Base-by-base conservation (phyloP, 2,329 filamentous ascomycete species). In the Penicillium paneum region DNA sequence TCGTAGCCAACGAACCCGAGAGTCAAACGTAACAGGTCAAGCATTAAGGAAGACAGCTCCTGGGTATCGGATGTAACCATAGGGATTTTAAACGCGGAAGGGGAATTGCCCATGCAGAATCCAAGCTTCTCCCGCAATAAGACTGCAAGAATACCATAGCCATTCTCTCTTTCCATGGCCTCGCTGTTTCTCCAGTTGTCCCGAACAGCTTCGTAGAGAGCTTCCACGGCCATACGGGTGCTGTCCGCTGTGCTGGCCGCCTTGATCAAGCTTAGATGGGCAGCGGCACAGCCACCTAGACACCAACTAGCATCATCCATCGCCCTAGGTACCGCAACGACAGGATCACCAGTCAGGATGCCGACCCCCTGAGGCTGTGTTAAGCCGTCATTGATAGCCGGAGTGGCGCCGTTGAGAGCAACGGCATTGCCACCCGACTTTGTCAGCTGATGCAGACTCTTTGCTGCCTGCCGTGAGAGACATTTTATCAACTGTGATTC, bases 171-270 rank as follows among this genome's bases (percentile, higher is more conserved):
- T 72, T 99, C 94, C 89, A 99, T 97, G 26, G 94, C 92, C 71
- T 99, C 95, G 63, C 94, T 97, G 62, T 97, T 97, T 60, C 94
- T 84, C 94, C 95, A 99, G 69, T 89, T 97, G 60, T 89, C 88
- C 61, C 89, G 88, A 46, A 97, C 89, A 56, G 90, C 90, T 60
- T 89, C 85, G 58, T 97, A 91, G 26, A 96, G 79, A 65, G 95
- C 88, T 65, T 95, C 86, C 2, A 95, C 85, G 1, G 92, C 86
- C 50, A 89, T 83, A 10, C 92, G 76, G 28, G 92, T 85, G 41
- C 86, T 86, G 45, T 91, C 84, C 8, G 83, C 79, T 0, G 85
- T 87, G 3, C 80, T 79, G 1, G 94, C 87, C 32, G 87, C 81
- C 68, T 97, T 91, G 7, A 99, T 80, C 34, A 97, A 77, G 67